These are phyloP conservation scores for Botryobasidium botryosum DNA, from an alignment of 768 basidiomycete genomes.

Conservation along the genomic window DNA sequence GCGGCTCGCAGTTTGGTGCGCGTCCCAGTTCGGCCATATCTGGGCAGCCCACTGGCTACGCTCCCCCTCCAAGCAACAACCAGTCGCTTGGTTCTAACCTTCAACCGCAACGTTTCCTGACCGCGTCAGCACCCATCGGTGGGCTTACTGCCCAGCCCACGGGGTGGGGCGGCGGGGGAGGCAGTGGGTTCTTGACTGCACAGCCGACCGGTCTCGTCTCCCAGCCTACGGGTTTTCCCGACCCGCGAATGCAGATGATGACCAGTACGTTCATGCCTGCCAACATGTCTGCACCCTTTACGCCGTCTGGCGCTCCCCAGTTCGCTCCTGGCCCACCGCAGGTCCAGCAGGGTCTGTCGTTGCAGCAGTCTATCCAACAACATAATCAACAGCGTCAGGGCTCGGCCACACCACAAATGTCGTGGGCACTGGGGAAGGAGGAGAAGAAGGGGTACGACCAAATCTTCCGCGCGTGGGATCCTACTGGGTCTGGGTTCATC, in stretches of 20 bases:
- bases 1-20: too few species aligned
- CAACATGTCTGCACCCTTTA: slow-evolving; percentile 14
- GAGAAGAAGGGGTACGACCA: slow-evolving; percentile 96
- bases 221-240: slow-evolving; percentile 64
- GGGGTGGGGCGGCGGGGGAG: too few species aligned
- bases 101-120: slow-evolving; percentile 34
- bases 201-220: slow-evolving; percentile 53
- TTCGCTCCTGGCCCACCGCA: slow-evolving; percentile 30
- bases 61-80: slow-evolving; percentile 5
- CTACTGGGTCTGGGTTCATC: slow-evolving; percentile 66
- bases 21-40: not conserved
- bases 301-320: slow-evolving; percentile 32
- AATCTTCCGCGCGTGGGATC: slow-evolving; percentile 96
- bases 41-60: slow-evolving; percentile 5
- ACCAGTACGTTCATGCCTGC: slow-evolving; percentile 79
- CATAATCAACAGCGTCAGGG: slow-evolving; percentile 63
- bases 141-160: slow-evolving; percentile 14
- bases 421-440: slow-evolving; percentile 72
- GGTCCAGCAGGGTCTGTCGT: slow-evolving; percentile 38
- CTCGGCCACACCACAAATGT: slow-evolving; percentile 44
- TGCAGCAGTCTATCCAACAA: slow-evolving; percentile 78
- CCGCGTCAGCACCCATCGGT: slow-evolving; percentile 35
- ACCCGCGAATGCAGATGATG: slow-evolving; percentile 80
- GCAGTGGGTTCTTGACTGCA: too few species aligned
- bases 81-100: slow-evolving; percentile 12